Conservation (phyloP, 306 rosid genomes). For the Abrus pulchellus region DNA sequence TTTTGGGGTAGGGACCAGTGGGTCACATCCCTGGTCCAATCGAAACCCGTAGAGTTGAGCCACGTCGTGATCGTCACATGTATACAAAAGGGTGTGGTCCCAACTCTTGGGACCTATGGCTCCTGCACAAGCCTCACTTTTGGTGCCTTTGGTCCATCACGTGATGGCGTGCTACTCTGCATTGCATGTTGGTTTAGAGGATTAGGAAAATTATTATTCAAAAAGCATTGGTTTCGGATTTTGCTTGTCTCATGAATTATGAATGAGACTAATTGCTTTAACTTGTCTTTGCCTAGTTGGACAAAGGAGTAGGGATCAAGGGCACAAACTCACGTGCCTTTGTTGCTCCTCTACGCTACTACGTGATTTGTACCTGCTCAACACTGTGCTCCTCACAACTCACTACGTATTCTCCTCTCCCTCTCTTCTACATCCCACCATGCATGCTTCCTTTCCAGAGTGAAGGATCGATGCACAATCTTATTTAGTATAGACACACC, state of each 20-base stretch:
- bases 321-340: constrained; percentile 50
- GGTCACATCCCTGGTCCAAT: constrained; percentile 11
- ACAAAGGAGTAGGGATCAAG: constrained; percentile 27
- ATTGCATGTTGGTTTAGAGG: constrained; percentile 12
- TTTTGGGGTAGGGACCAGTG: constrained; percentile 32
- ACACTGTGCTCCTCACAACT: background rate
- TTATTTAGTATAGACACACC: background rate
- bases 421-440: constrained; percentile 8
- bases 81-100: constrained; percentile 26
- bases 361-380: background rate
- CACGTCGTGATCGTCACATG: constrained; percentile 35
- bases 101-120: background rate
- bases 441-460: constrained; percentile 8
- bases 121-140: constrained; percentile 3
- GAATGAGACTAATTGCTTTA: constrained; percentile 36
- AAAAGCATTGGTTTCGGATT: constrained; percentile 39
- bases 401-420: constrained; percentile 2
- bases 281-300: constrained; percentile 25
- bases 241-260: constrained; percentile 17
- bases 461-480: background rate
- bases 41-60: constrained; percentile 36
- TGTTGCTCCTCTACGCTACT: constrained; percentile 33
- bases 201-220: background rate
- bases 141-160: constrained; percentile 33
- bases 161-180: constrained; percentile 37